A percentile compares a stretch with the other conserved stretches of the same genome.
Evolutionary conservation across 1,284 basidiomycete species (phyloP).

Genomic region (Trichosporon inkin): DNA sequence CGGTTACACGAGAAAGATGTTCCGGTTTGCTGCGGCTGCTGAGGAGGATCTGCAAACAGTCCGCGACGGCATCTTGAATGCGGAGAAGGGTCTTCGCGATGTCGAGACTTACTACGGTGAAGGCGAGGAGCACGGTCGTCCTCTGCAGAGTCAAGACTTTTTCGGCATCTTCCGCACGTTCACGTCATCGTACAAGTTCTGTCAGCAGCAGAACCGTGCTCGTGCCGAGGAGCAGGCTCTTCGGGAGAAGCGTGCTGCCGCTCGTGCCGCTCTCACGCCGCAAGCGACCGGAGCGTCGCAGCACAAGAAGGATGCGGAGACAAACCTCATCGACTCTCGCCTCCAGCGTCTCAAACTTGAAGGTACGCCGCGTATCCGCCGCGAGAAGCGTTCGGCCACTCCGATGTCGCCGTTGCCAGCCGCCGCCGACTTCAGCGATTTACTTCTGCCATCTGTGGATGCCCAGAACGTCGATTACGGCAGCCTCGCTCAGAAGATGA

Average conservation of each 20-base stretch:
- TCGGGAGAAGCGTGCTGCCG: constrained; percentile 36
- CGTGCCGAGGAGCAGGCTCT: constrained; percentile 52
- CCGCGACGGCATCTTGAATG: constrained; percentile 75
- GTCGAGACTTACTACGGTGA: constrained; percentile 87
- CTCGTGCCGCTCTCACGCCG: constrained; percentile 45
- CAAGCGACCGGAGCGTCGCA: constrained; percentile 40
- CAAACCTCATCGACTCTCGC: constrained; percentile 66
- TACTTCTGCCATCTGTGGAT: constrained; percentile 51
- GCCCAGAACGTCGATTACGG: constrained; percentile 35
- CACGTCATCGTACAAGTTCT: constrained; percentile 89
- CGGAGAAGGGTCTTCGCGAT: constrained; percentile 72
- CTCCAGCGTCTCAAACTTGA: constrained; percentile 66
- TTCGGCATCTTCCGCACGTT: constrained; percentile 94
- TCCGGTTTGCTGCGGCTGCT: constrained; percentile 73
- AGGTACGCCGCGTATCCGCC: constrained; percentile 56
- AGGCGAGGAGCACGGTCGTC: constrained; percentile 62
- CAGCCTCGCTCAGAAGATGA: constrained; percentile 34
- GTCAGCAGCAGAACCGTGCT: constrained; percentile 65
- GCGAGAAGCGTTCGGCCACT: constrained; percentile 43
- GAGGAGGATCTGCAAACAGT: constrained; percentile 71
- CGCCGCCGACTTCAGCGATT: constrained; percentile 50
- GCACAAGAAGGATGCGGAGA: constrained; percentile 36
- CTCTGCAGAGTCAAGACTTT: constrained; percentile 61
- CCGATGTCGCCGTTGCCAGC: constrained; percentile 48
- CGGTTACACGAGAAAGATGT: constrained; percentile 81